Conservation (phyloP, 495 filamentous ascomycete species). For the Tuber borchii region DNA sequence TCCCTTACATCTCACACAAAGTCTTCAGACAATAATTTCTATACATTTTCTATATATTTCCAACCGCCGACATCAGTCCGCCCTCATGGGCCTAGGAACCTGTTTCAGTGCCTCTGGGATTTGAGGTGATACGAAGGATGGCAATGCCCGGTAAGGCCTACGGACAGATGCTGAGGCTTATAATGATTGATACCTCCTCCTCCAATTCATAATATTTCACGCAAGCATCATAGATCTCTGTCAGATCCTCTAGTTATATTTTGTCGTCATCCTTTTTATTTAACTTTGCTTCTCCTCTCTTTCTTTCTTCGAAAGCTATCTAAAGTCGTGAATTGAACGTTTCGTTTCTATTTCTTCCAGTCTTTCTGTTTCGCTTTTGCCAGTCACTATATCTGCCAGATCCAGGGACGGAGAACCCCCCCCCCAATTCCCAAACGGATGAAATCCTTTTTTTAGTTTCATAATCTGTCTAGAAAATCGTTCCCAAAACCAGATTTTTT, state of each 20-base stretch:
- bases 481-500: background rate
- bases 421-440: background rate
- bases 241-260: background rate
- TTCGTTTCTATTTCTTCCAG: background rate
- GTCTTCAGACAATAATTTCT: background rate
- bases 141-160: background rate
- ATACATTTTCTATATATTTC: background rate
- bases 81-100: background rate
- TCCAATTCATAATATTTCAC: background rate
- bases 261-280: background rate
- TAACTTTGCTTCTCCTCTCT: background rate
- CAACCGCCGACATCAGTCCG: background rate
- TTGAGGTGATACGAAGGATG: background rate
- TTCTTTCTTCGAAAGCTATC: background rate
- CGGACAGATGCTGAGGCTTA: background rate
- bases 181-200: background rate
- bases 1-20: background rate
- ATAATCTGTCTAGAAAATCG: background rate
- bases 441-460: background rate
- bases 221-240: background rate
- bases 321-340: background rate
- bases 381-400: background rate
- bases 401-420: background rate
- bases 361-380: background rate
- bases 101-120: background rate